These are phyloP conservation scores for Sicyos edulis DNA, from an alignment of 306 rosid species.

Conservation along the genomic window DNA sequence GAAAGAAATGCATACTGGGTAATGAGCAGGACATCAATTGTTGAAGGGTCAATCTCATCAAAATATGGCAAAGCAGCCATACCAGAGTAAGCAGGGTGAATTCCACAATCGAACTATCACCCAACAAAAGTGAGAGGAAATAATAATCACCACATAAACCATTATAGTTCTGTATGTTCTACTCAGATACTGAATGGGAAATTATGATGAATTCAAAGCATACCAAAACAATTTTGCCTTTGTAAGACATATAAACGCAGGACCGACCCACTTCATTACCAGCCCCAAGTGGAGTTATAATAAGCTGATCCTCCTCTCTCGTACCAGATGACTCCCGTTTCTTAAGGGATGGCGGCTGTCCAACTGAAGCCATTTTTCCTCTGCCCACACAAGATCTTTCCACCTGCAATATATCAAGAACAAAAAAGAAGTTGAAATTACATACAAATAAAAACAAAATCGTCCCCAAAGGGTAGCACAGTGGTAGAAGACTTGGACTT, in stretches of 20 bases:
- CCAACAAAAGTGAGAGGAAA: conserved; percentile 4
- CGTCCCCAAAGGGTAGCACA: too few species aligned
- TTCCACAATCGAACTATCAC: conserved; percentile 84
- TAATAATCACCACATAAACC: background rate
- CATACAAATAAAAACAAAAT: background rate
- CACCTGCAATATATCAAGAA: conserved; percentile 1
- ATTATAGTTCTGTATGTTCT: background rate
- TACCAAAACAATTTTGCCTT: conserved; percentile 59
- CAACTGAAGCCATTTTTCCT: conserved; percentile 40
- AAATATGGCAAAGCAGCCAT: conserved; percentile 97
- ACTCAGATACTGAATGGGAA: background rate
- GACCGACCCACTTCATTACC: conserved; percentile 96
- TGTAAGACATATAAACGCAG: conserved; percentile 77
- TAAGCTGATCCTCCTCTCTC: conserved; percentile 66
- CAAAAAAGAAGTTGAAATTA: background rate
- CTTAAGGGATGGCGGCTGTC: conserved; percentile 42
- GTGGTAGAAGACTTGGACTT: too few species aligned
- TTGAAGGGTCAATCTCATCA: conserved; percentile 92
- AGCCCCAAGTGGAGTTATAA: conserved; percentile 77
- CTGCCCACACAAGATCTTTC: conserved; percentile 5
- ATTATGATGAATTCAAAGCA: background rate
- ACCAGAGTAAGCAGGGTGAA: conserved; percentile 79
- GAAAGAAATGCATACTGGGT: conserved; percentile 50
- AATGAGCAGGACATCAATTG: conserved; percentile 76
- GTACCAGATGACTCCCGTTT: conserved; percentile 39